Conservation (phyloP, 768 basidiomycete genomes). For the Phaffia tasmanica region DNA sequence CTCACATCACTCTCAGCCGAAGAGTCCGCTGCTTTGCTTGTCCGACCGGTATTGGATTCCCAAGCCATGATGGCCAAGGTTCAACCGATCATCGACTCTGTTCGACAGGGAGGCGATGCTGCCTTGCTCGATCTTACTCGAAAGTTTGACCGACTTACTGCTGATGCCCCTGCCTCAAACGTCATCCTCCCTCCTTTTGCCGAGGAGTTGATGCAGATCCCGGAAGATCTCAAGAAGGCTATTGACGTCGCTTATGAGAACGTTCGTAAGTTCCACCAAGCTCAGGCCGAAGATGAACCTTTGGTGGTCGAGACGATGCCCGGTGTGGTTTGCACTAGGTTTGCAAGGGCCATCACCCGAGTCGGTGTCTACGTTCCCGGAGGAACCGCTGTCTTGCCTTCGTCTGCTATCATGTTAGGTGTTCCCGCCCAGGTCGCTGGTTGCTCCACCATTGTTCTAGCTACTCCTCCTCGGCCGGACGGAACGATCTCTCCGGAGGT, state of each 20-base stretch:
- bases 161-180: constrained; percentile 53
- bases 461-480: constrained; percentile 88
- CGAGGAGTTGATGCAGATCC: constrained; percentile 51
- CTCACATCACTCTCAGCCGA: constrained; percentile 43
- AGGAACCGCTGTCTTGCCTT: constrained; percentile 89
- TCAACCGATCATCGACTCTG: constrained; percentile 81
- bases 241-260: constrained; percentile 87
- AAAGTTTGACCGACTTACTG: constrained; percentile 65
- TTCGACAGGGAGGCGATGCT: constrained; percentile 69
- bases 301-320: constrained; percentile 94
- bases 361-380: constrained; percentile 97
- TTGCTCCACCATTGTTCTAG: constrained; percentile 80
- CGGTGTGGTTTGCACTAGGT: constrained; percentile 88
- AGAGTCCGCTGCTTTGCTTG: constrained; percentile 60
- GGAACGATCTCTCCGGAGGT: constrained; percentile 94
- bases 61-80: constrained; percentile 86
- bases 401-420: constrained; percentile 94
- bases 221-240: constrained; percentile 53
- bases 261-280: constrained; percentile 53
- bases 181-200: constrained; percentile 70
- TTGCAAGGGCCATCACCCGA: constrained; percentile 85
- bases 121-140: constrained; percentile 80
- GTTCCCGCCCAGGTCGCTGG: constrained; percentile 96
- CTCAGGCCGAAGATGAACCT: constrained; percentile 46
- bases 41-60: constrained; percentile 75